Evolutionary conservation across 768 basidiomycete species (phyloP), one percentile per base, ranked within the genome.

Genomic region (Lactarius hengduanensis): DNA sequence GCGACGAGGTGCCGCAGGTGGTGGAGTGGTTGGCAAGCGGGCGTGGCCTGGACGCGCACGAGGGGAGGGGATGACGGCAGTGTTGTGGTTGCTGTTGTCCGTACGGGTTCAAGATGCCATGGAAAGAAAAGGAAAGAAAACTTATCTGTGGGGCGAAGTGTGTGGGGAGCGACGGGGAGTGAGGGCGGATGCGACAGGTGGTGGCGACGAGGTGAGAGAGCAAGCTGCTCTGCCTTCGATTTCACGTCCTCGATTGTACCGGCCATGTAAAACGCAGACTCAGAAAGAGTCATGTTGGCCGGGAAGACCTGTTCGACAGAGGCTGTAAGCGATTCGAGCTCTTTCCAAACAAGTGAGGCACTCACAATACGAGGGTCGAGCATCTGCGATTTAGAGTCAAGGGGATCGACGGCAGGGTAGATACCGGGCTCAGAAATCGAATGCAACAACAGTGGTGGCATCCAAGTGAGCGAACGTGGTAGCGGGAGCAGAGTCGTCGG

Each of bases 401-500:
- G 89, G 71, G 97, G 97, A 80, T 98, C 97, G 76, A 99, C 96
- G 73, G 97, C 97, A 70, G 97, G 97, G 84, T 99, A 99, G 80
- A 98, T 97, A 89, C 95, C 95, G 71, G 96, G 87, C 80, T 96
- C 94, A 74, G 95, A 94, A 80, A 99, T 98, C 81, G 92, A 89
- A 85, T 96, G 97, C 64, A 96, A 98, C 81, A 98, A 85, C 77
- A 98, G 97, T 98, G 72, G 97, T 99, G 73, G 97, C 96, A 78
- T 99, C 97, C 92, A 99, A 93, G 80, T 98, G 97, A 79, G 96
- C 96, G 82, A 98, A 98, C 74, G 96, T 98, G 72, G 97, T 99
- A 70, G 97, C 97, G 47, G 97, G 97, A 67, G 97, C 97, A 71
- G 97, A 92, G 84, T 98, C 97, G 80, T 98, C 96, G 73, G 97